phyloP scores from a whole-genome alignment of 2,329 filamentous ascomycete species.

The Pyricularia pennisetigena region DNA sequence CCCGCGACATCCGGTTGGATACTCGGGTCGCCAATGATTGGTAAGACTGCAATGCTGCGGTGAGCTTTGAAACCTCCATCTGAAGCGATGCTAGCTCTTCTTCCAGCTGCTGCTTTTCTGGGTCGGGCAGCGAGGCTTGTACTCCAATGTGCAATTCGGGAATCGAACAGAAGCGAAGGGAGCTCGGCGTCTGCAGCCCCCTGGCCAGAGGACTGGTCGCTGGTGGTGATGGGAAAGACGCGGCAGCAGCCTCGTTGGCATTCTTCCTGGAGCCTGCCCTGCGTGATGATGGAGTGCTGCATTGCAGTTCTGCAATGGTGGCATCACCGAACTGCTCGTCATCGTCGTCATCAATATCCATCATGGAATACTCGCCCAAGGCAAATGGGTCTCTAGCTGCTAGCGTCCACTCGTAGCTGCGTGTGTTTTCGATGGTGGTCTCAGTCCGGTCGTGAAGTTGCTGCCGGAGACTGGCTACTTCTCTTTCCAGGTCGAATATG shows the following conservation, averaged over 20 bases:
- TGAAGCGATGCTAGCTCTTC: constrained; percentile 38
- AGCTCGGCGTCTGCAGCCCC: constrained; percentile 22
- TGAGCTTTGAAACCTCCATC: constrained; percentile 37
- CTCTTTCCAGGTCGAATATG: constrained; percentile 24
- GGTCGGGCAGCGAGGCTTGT: constrained; percentile 31
- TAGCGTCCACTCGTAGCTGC: constrained; percentile 38
- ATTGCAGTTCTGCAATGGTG: constrained; percentile 38
- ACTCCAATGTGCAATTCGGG: constrained; percentile 20
- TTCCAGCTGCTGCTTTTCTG: constrained; percentile 29
- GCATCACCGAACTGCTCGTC: constrained; percentile 35
- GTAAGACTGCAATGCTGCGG: constrained; percentile 36
- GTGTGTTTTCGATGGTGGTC: constrained; percentile 6
- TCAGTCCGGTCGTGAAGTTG: constrained; percentile 17
- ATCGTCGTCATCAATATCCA: constrained; percentile 25
- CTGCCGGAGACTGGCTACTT: constrained; percentile 21
- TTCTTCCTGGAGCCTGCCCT: constrained; percentile 5
- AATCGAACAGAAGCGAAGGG: constrained; percentile 4
- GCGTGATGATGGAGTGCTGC: constrained; percentile 40
- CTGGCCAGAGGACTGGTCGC: constrained; percentile 36
- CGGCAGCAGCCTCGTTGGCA: constrained; percentile 15
- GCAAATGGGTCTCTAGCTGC: constrained; percentile 37
- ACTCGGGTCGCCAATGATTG: constrained; percentile 28
- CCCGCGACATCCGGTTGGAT: constrained; percentile 21
- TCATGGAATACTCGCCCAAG: constrained; percentile 26
- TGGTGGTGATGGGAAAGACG: constrained; percentile 46